A percentile compares a stretch with the other conserved stretches of the same genome.
phyloP scores from a whole-genome alignment of 495 filamentous ascomycete species.

The Talaromyces ruber region DNA sequence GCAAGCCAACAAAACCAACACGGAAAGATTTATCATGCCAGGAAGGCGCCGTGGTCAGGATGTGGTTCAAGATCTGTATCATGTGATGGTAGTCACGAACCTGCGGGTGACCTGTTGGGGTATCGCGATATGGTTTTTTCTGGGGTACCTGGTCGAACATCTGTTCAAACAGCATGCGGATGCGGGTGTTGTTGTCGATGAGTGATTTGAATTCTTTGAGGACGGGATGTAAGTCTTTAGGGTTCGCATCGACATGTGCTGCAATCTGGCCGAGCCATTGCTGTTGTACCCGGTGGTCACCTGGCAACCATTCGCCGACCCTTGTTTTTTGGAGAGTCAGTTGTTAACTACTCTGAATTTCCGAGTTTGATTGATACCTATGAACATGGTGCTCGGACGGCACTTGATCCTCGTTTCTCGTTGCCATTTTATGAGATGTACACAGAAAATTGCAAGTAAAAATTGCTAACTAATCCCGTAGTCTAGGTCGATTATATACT shows the following conservation, averaged over 20 bases:
- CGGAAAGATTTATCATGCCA: conserved; percentile 45
- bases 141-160: conserved; percentile 65
- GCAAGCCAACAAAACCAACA: conserved; percentile 57
- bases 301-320: background rate
- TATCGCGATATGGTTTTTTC: conserved; percentile 43
- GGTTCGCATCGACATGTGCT: background rate
- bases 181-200: conserved; percentile 33
- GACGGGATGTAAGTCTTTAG: background rate
- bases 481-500: no score
- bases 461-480: no score
- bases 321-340: no score
- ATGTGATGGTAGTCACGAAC: conserved; percentile 58
- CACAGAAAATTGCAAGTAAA: no score
- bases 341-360: no score
- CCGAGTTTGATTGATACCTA: no score
- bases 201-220: conserved; percentile 31
- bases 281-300: background rate
- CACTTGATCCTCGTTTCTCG: no score
- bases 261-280: background rate
- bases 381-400: no score
- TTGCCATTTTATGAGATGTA: no score
- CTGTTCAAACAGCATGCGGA: conserved; percentile 27
- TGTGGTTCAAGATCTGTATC: conserved; percentile 54
- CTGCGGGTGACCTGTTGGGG: conserved; percentile 47
- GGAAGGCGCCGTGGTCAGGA: conserved; percentile 52